Conservation (phyloP, 768 basidiomycete species). For the Mycena rosella region DNA sequence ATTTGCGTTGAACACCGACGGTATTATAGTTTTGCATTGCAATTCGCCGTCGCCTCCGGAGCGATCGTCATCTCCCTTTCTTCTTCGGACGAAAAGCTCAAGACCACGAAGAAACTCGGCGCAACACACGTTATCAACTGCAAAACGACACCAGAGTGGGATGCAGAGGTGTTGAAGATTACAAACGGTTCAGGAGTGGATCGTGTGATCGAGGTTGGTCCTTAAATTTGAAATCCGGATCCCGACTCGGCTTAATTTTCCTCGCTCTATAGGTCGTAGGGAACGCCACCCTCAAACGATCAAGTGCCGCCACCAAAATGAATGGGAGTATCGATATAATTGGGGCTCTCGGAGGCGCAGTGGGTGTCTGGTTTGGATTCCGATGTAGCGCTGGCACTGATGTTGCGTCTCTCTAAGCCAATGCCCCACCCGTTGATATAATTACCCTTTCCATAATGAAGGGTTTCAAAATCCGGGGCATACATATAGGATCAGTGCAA, state of each 20-base stretch:
- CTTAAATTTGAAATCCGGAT: not conserved
- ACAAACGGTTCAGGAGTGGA: not conserved
- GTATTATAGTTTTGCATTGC: not conserved
- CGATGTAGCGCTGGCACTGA: not conserved
- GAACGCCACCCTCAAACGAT: not conserved
- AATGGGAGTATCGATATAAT: not conserved
- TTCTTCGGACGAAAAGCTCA: not conserved
- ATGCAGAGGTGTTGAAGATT: not conserved
- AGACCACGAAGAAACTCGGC: not conserved
- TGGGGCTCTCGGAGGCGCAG: not conserved
- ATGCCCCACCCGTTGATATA: not conserved
- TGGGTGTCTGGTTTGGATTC: conserved; percentile 39
- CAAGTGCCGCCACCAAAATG: not conserved
- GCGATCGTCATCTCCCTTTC: not conserved
- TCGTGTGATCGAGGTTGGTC: not conserved
- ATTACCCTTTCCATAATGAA: not conserved
- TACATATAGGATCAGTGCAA: not conserved
- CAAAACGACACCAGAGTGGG: not conserved
- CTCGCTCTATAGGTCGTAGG: not conserved
- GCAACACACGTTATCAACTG: not conserved
- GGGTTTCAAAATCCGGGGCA: not conserved
- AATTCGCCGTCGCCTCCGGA: not conserved
- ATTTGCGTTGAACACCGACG: not conserved
- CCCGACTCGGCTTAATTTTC: not conserved
- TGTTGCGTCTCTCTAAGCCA: not conserved